Evolutionary conservation across 345 rosid species (phyloP), one percentile per base, ranked within the genome.

Genomic region (Camelina neglecta): DNA sequence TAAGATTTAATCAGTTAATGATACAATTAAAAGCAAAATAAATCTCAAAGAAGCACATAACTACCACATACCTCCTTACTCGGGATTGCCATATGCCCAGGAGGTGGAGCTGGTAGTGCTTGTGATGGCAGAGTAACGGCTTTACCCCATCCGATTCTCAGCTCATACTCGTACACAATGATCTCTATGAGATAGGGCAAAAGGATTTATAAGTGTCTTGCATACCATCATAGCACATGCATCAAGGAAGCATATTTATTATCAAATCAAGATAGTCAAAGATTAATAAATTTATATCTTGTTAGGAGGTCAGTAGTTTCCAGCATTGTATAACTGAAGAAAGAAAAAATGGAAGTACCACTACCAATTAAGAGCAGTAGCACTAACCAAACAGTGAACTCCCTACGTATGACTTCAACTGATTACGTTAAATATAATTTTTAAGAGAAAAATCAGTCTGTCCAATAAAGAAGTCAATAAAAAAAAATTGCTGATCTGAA

Each of bases 91-190:
- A 93, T 89, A 1, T 91, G 98, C 56, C 97, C 96, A 16, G 97
- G 96, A 18, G 98, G 97, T 0, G 97, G 93, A 80, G 98, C 98
- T 60, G 98, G 97, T 35, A 93, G 79, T 5, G 98, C 93, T 81
- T 93, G 98, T 58, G 98, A 89, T 74, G 97, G 93, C 65, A 91
- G 92, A 72, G 92, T 84, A 67, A 89, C 98, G 51, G 96, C 88
- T 80, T 93, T 93, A 57, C 98, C 96, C 97, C 98, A 93, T 58
- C 98, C 93, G 66, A 91, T 89, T 79, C 89, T 91, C 84, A 93
- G 79, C 70, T 91, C 97, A 69, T 87, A 85, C 54, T 88, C 96
- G 75, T 89, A 93, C 47, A 93, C 89, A 75, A 89, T 81, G 33
- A 91, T 83, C 72, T 96, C 97, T 88, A 83, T 55, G 38, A 75